Evolutionary conservation across 805 yeast genomes (phyloP), one percentile per base, ranked within the genome.

Genomic region (Cyberlindnera veronae): DNA sequence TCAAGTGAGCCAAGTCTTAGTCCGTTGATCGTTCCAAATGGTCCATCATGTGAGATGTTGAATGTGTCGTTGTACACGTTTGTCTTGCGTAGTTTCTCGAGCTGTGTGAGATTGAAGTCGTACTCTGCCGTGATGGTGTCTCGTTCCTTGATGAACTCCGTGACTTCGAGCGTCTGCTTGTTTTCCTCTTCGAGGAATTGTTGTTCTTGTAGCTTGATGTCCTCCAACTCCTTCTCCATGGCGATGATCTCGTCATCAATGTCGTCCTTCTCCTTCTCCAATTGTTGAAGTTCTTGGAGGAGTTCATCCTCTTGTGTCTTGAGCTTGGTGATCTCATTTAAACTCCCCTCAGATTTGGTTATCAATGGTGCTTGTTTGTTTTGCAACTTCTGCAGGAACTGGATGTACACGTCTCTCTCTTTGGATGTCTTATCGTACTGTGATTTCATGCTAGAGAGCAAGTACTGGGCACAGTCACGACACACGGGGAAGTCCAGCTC

Each of bases 401-500:
- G 76, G 14, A 80, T 64, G 57, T 89, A 93, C 2, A 77, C 73
- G 36, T 89, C 95, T 48, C 91, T 79, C 53, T 91, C 96, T 46
- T 72, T 72, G 15, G 83, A 76, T 5, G 81, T 74, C 40, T 78
- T 84, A 44, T 84, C 91, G 58, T 84, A 84, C 50, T 81, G 81
- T 11, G 66, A 59, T 53, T 80, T 82, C 59, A 88, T 69, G 41
- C 80, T 81, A 9, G 76, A 79, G 10, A 84, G 67, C 19, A 91
- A 61, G 16, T 72, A 58, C 31, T 72, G 77, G 6, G 93, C 84
- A 60, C 99, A 93, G 32, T 90, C 97, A 18, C 72, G 71, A 53
- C 98, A 91, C 13, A 93, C 77, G 0, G 99, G 99, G 54, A 79
- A 80, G 48, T 87, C 95, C 13, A 91, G 72, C 44, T 82, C 88